Conservation (phyloP, 176 grass and related monocot genomes). For the Zoysia japonica region DNA sequence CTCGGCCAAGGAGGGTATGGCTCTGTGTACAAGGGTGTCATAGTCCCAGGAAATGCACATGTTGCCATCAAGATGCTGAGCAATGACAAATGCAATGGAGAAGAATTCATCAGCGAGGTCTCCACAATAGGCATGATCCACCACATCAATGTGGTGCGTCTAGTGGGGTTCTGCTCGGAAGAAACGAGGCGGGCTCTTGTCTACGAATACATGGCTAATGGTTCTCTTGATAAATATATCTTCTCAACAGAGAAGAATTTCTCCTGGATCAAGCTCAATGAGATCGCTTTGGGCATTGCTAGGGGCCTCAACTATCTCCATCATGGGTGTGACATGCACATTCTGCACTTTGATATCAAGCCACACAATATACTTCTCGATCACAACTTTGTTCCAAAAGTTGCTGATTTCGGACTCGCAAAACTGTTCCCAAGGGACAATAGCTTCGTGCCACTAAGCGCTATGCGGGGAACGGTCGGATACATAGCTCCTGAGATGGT, state of each 20-base stretch:
- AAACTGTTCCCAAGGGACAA: conserved; percentile 55
- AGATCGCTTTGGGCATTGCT: conserved; percentile 54
- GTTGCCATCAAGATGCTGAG: conserved; percentile 51
- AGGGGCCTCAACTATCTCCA: conserved; percentile 58
- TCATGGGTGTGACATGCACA: conserved; percentile 58
- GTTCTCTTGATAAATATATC: conserved; percentile 67
- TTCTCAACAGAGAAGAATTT: conserved; percentile 28
- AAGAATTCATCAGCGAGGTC: conserved; percentile 63
- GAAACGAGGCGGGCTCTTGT: conserved; percentile 47
- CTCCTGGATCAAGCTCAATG: conserved; percentile 41
- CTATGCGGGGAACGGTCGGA: conserved; percentile 4
- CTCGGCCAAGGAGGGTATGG: conserved; percentile 59
- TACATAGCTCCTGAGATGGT: conserved; percentile 43
- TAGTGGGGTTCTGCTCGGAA: conserved; percentile 47
- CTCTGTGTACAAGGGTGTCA: conserved; percentile 43
- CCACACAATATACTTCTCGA: conserved; percentile 60
- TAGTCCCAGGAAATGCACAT: not conserved
- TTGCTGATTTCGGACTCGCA: conserved; percentile 59
- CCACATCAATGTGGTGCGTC: conserved; percentile 49
- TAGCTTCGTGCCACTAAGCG: conserved; percentile 36
- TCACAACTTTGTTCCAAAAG: conserved; percentile 41
- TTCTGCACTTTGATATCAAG: conserved; percentile 70
- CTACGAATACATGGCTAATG: conserved; percentile 58
- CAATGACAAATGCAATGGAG: conserved; percentile 36
- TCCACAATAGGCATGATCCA: conserved; percentile 55